Percentiles rank a stretch among this genome's conserved stretches.
Conservation (phyloP, 495 filamentous ascomycete species). For the Penicillium paxilli region DNA sequence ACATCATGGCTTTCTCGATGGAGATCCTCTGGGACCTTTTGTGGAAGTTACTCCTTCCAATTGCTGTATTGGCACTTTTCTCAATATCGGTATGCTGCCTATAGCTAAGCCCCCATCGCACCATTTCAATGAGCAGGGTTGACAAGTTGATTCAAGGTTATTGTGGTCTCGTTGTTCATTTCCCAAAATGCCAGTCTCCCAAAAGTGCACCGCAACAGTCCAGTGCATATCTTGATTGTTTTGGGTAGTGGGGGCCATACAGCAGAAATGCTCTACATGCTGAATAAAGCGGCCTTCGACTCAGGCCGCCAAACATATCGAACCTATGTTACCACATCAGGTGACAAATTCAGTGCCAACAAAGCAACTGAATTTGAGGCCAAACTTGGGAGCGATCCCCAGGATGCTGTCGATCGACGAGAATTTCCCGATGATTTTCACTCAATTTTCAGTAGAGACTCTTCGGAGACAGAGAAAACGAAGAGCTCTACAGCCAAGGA, state of each 20-base stretch:
- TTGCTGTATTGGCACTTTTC: slow-evolving; percentile 9
- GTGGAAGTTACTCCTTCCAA: slow-evolving; percentile 7
- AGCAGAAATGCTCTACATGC: slow-evolving; percentile 84
- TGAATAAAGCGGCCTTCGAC: slow-evolving; percentile 51
- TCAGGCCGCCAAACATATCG: slow-evolving; percentile 60
- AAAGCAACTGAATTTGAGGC: slow-evolving; percentile 67
- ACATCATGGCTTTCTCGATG: slow-evolving; percentile 19
- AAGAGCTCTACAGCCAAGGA: neutral
- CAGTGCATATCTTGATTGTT: slow-evolving; percentile 74
- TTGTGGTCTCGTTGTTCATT: slow-evolving; percentile 24
- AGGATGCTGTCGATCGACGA: neutral
- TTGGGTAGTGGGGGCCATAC: slow-evolving; percentile 95
- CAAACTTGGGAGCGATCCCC: slow-evolving; percentile 15
- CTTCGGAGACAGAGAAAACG: neutral
- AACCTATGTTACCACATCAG: slow-evolving; percentile 77
- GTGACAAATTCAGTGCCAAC: slow-evolving; percentile 71
- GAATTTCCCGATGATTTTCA: neutral
- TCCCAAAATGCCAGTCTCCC: slow-evolving; percentile 36
- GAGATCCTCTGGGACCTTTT: slow-evolving; percentile 3
- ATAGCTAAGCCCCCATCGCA: neutral
- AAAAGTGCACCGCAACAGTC: slow-evolving; percentile 32
- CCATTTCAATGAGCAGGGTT: slow-evolving; percentile 1
- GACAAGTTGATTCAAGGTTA: slow-evolving; percentile 18
- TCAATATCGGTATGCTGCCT: slow-evolving; percentile 20
- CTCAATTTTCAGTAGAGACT: neutral